Evolutionary conservation across 1,284 basidiomycete species (phyloP).

Genomic region (Cutaneotrichosporon daszewskae): DNA sequence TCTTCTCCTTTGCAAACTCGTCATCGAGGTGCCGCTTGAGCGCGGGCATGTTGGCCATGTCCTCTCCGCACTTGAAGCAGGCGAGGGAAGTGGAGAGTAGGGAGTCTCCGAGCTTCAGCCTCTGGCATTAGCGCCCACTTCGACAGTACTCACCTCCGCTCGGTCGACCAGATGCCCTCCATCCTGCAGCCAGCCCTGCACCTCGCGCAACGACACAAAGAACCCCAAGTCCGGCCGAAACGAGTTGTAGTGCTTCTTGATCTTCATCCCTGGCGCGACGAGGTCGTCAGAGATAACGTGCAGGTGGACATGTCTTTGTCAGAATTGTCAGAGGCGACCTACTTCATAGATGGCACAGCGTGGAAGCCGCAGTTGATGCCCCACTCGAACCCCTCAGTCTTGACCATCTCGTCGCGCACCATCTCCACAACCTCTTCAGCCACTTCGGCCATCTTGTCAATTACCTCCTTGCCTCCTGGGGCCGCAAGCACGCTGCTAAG

Average conservation of each 20-base stretch:
- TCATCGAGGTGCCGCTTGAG: slow-evolving; percentile 56
- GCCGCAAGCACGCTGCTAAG: slow-evolving; percentile 57
- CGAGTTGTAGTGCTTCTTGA: slow-evolving; percentile 91
- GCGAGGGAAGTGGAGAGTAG: slow-evolving; percentile 62
- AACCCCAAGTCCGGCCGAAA: slow-evolving; percentile 84
- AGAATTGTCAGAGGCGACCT: slow-evolving; percentile 22
- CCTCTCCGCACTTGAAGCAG: slow-evolving; percentile 62
- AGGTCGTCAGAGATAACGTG: slow-evolving; percentile 84
- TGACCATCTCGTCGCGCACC: slow-evolving; percentile 75
- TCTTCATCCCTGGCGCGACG: slow-evolving; percentile 67
- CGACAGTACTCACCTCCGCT: slow-evolving; percentile 4
- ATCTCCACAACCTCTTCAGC: slow-evolving; percentile 56
- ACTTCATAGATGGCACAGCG: slow-evolving; percentile 60
- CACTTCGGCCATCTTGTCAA: slow-evolving; percentile 57
- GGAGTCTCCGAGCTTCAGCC: slow-evolving; percentile 54
- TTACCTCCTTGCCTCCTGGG: slow-evolving; percentile 50
- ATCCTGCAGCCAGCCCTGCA: slow-evolving; percentile 61
- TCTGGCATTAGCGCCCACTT: slow-evolving; percentile 26
- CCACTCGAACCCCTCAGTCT: slow-evolving; percentile 73
- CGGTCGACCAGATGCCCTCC: slow-evolving; percentile 41
- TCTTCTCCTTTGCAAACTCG: slow-evolving; percentile 25
- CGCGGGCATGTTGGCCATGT: slow-evolving; percentile 65
- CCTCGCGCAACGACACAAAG: slow-evolving; percentile 71
- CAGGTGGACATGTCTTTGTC: slow-evolving; percentile 68
- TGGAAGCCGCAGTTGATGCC: slow-evolving; percentile 80